Evolutionary conservation across 192 early-diverging fungal genomes (phyloP).

Genomic region (Chytriomyces confervae): DNA sequence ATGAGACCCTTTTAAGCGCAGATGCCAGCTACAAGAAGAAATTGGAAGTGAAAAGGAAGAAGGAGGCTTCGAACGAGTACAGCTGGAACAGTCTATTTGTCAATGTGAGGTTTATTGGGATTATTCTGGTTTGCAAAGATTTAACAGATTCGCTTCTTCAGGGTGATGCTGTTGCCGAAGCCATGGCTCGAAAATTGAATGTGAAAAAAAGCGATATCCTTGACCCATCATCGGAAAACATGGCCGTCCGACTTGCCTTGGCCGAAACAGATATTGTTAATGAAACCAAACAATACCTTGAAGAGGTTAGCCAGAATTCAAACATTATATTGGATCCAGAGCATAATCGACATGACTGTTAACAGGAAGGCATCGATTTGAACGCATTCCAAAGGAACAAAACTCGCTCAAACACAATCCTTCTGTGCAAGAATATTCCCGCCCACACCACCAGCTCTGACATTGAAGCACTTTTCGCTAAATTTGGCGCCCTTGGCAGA

Average conservation of each 20-base stretch:
- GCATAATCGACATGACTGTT: background rate
- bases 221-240: conserved; percentile 82
- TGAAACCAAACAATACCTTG: conserved; percentile 93
- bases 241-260: conserved; percentile 91
- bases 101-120: conserved; percentile 66
- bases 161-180: conserved; percentile 92
- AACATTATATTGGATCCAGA: too few relatives aligned
- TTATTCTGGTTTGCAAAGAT: background rate
- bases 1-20: conserved; percentile 29
- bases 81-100: conserved; percentile 98
- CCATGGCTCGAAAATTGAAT: conserved; percentile 90
- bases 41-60: conserved; percentile 80
- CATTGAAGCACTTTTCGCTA: conserved; percentile 79
- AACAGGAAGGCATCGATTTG: conserved; percentile 78
- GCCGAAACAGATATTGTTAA: conserved; percentile 97
- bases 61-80: conserved; percentile 78
- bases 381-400: conserved; percentile 68
- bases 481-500: conserved; percentile 89
- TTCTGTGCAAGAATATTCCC: conserved; percentile 96
- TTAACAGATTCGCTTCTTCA: conserved; percentile 28
- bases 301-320: conserved; percentile 48
- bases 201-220: conserved; percentile 93
- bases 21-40: conserved; percentile 75
- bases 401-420: conserved; percentile 85
- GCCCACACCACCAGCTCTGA: conserved; percentile 82